Evolutionary conservation across 768 basidiomycete genomes (phyloP).

Genomic region (Mrakia gelida): DNA sequence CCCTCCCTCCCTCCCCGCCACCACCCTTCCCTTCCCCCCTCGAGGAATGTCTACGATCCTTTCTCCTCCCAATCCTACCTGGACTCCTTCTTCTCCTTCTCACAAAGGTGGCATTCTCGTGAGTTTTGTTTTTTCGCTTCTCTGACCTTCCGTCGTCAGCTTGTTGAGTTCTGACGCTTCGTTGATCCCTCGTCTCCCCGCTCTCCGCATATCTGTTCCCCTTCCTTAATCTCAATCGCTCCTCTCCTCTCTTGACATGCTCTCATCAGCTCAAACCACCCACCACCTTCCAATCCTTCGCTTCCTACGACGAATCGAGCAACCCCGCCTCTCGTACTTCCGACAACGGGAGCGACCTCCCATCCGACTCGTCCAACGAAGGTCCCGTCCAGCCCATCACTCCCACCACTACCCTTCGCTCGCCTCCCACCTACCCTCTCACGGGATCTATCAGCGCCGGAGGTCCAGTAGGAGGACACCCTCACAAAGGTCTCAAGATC

Average conservation of each 20-base stretch:
- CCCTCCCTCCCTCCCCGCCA: not conserved
- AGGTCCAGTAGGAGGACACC: not conserved
- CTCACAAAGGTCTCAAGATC: conserved; percentile 18
- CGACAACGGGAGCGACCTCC: not conserved
- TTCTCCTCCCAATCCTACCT: not conserved
- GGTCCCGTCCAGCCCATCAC: not conserved
- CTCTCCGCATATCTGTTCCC: not conserved
- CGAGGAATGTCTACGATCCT: conserved; percentile 7
- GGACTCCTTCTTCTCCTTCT: conserved; percentile 4
- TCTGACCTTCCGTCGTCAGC: not conserved
- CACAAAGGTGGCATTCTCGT: conserved; percentile 28
- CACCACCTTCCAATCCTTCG: not conserved
- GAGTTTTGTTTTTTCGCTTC: not conserved
- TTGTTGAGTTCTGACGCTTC: not conserved
- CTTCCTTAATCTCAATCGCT: not conserved
- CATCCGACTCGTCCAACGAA: not conserved
- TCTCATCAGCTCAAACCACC: conserved; percentile 5
- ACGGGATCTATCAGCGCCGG: not conserved
- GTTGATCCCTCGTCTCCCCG: not conserved
- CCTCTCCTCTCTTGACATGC: not conserved
- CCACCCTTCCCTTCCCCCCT: not conserved
- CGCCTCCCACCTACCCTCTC: not conserved
- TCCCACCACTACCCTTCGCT: not conserved
- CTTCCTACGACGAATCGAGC: not conserved
- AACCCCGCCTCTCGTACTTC: not conserved